These are phyloP conservation scores for Solanum hybrid DNA, from an alignment of 305 asterid species.

Conservation along the genomic window DNA sequence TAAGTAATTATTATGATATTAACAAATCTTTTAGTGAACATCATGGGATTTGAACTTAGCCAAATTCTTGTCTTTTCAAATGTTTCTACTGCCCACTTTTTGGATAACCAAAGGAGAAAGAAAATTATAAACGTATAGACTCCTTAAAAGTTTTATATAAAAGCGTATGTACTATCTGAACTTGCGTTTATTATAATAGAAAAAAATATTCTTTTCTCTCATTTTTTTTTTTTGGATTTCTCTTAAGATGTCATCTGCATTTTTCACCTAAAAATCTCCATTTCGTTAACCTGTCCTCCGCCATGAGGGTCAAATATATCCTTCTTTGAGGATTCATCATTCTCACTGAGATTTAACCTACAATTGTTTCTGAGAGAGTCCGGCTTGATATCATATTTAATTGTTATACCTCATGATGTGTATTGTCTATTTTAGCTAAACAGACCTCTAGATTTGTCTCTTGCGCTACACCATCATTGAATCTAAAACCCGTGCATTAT, in stretches of 20 bases:
- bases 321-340: background rate
- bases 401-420: background rate
- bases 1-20: background rate
- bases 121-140: background rate
- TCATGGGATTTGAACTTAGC: background rate
- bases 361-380: background rate
- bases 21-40: background rate
- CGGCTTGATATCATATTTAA: background rate
- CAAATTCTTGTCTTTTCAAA: background rate
- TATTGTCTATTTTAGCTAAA: background rate
- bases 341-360: background rate
- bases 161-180: background rate
- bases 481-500: accelerated
- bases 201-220: background rate
- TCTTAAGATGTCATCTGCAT: background rate
- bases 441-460: background rate
- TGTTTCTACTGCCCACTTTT: background rate
- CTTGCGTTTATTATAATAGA: no score
- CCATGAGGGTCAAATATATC: background rate
- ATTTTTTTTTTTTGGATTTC: background rate
- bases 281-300: background rate
- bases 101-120: background rate
- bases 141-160: background rate
- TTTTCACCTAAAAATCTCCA: background rate
- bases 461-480: background rate